Conservation (phyloP, 331 rosid genomes). For the Rhamnella rubrinervis region DNA sequence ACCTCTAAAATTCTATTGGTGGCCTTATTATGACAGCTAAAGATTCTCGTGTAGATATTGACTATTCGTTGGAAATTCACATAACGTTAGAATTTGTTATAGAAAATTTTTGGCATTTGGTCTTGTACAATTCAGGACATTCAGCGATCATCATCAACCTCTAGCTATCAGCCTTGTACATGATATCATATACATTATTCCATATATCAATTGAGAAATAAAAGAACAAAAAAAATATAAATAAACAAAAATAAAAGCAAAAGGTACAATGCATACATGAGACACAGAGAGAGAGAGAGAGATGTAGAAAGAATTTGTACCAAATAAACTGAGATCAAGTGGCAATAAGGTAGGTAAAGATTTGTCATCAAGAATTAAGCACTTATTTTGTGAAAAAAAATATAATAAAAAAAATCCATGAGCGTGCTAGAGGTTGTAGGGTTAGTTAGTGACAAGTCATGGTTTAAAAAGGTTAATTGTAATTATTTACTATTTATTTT, state of each 20-base stretch:
- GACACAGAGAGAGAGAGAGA: not conserved
- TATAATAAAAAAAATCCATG: too few relatives aligned
- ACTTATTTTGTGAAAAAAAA: too few relatives aligned
- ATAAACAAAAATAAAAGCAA: too few relatives aligned
- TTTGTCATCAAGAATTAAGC: not conserved
- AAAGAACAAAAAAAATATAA: too few relatives aligned
- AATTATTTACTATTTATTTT: not conserved
- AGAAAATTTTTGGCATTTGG: slow-evolving; percentile 26
- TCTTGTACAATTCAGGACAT: slow-evolving; percentile 23
- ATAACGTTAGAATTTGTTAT: slow-evolving; percentile 12
- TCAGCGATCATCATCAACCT: not conserved
- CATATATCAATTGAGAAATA: too few relatives aligned
- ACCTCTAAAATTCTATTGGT: slow-evolving; percentile 52
- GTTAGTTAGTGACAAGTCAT: too few relatives aligned
- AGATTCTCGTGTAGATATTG: slow-evolving; percentile 58
- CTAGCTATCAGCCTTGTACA: too few relatives aligned
- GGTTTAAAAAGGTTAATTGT: too few relatives aligned
- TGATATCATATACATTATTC: too few relatives aligned
- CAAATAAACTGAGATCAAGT: not conserved
- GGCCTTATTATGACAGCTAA: slow-evolving; percentile 57
- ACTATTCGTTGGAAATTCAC: slow-evolving; percentile 51
- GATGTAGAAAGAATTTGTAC: too few relatives aligned
- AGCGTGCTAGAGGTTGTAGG: too few relatives aligned
- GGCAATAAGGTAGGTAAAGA: not conserved
- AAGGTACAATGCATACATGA: too few relatives aligned